A percentile compares a stretch with the other conserved stretches of the same genome.
phyloP scores from a whole-genome alignment of 1,284 basidiomycete genomes.

The Microbotryum saponariae region DNA sequence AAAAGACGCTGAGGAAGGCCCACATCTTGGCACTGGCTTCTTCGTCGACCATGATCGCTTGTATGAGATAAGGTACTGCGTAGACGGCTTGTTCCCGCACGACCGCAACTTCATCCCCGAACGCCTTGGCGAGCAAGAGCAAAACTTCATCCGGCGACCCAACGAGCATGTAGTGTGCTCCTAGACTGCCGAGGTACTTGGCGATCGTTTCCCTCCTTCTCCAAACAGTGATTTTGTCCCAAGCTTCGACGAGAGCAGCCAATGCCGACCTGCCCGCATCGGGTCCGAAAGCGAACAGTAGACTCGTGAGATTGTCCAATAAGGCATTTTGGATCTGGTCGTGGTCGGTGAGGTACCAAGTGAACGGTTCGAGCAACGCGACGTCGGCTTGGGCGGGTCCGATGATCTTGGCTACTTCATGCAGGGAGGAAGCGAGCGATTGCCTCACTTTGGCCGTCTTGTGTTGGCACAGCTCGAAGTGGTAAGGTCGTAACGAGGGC shows the following conservation, averaged over 20 bases:
- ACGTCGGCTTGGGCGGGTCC: conserved; percentile 58
- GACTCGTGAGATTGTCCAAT: conserved; percentile 44
- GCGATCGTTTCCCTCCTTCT: conserved; percentile 67
- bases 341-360: conserved; percentile 50
- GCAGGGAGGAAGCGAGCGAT: conserved; percentile 76
- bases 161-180: conserved; percentile 37
- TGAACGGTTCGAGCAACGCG: conserved; percentile 71
- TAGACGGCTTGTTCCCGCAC: conserved; percentile 70
- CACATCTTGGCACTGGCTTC: conserved; percentile 11
- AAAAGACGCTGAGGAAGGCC: conserved; percentile 20
- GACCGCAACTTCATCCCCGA: conserved; percentile 72
- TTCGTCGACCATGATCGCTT: conserved; percentile 33
- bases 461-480: conserved; percentile 54
- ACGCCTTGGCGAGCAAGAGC: conserved; percentile 54
- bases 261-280: conserved; percentile 52
- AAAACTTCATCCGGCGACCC: conserved; percentile 41
- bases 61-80: conserved; percentile 54
- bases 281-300: conserved; percentile 20
- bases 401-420: conserved; percentile 81
- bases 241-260: conserved; percentile 51
- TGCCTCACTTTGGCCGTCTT: conserved; percentile 52
- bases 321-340: conserved; percentile 58
- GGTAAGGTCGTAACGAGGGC: conserved; percentile 64
- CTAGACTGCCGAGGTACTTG: conserved; percentile 51
- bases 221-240: conserved; percentile 68